These are phyloP conservation scores for Hyphopichia pseudoburtonii DNA, from an alignment of 1,139 yeast genomes.

Conservation along the genomic window DNA sequence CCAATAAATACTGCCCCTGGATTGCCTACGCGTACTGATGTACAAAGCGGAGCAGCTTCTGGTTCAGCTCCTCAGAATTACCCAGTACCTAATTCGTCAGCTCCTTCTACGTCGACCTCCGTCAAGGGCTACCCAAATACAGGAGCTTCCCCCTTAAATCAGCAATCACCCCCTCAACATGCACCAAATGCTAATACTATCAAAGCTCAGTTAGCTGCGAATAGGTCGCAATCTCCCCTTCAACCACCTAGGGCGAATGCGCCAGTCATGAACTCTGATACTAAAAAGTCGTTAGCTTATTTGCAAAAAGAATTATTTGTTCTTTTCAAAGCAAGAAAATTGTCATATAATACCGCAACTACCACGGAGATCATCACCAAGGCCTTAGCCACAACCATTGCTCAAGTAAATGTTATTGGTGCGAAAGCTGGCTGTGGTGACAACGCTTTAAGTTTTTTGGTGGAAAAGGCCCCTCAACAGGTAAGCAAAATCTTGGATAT, in stretches of 20 bases:
- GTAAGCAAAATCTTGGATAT: slow-evolving; percentile 79
- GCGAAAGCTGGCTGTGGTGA: slow-evolving; percentile 81
- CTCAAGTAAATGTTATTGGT: slow-evolving; percentile 85
- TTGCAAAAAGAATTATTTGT: slow-evolving; percentile 70
- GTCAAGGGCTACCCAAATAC: no score
- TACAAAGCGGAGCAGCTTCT: no score
- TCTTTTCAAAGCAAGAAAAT: slow-evolving; percentile 67
- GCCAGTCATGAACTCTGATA: slow-evolving; percentile 48
- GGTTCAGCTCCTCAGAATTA: no score
- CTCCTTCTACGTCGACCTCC: no score
- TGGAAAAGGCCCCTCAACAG: slow-evolving; percentile 86
- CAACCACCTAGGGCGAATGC: slow-evolving; percentile 8
- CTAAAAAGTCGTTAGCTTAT: slow-evolving; percentile 63
- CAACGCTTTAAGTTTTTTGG: slow-evolving; percentile 75
- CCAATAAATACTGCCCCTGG: slow-evolving; percentile 11
- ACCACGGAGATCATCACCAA: slow-evolving; percentile 84
- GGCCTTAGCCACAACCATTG: slow-evolving; percentile 89
- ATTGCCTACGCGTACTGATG: slow-evolving; percentile 6
- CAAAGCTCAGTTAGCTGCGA: slow-evolving; percentile 56
- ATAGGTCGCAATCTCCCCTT: slow-evolving; percentile 34
- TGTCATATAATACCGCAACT: slow-evolving; percentile 64
- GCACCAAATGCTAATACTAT: slow-evolving; percentile 22
- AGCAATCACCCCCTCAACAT: no score
- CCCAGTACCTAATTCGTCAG: no score
- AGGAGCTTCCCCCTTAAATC: no score